Evolutionary conservation across 2,329 filamentous ascomycete species (phyloP).

Genomic region (Kalmusia sp.): DNA sequence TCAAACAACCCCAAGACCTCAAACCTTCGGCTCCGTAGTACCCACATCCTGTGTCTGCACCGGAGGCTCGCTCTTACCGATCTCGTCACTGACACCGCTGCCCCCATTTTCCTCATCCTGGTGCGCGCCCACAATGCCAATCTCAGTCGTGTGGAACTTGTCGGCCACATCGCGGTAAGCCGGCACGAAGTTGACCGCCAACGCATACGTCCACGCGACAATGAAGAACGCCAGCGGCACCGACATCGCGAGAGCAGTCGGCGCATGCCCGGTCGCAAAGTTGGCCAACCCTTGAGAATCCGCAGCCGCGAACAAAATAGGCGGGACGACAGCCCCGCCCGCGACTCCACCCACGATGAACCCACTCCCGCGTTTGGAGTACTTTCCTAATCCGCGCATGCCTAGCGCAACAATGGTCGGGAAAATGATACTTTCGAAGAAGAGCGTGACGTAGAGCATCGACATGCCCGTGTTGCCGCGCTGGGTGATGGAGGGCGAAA

Average conservation of each 20-base stretch:
- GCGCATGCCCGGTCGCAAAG: conserved; percentile 27
- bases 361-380: conserved; percentile 78
- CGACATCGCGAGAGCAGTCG: conserved; percentile 69
- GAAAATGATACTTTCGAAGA: conserved; percentile 84
- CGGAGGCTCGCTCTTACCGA: conserved; percentile 6
- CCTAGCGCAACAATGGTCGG: conserved; percentile 82
- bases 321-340: conserved; percentile 76
- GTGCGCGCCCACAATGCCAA: conserved; percentile 50
- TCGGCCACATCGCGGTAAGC: conserved; percentile 70
- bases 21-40: conserved; percentile 2
- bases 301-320: conserved; percentile 72
- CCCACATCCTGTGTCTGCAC: conserved; percentile 10
- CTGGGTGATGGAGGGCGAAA: conserved; percentile 61
- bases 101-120: conserved; percentile 39
- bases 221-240: conserved; percentile 66
- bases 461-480: conserved; percentile 61
- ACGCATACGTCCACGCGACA: conserved; percentile 54
- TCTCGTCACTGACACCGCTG: conserved; percentile 2
- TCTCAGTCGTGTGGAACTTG: conserved; percentile 54
- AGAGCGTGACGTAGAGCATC: conserved; percentile 75
- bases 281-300: conserved; percentile 60
- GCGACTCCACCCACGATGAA: conserved; percentile 75
- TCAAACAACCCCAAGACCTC: neutral
- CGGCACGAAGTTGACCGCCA: conserved; percentile 68
- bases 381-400: conserved; percentile 75